phyloP scores from a whole-genome alignment of 805 yeast genomes.

The Torulaspora maleeae region DNA sequence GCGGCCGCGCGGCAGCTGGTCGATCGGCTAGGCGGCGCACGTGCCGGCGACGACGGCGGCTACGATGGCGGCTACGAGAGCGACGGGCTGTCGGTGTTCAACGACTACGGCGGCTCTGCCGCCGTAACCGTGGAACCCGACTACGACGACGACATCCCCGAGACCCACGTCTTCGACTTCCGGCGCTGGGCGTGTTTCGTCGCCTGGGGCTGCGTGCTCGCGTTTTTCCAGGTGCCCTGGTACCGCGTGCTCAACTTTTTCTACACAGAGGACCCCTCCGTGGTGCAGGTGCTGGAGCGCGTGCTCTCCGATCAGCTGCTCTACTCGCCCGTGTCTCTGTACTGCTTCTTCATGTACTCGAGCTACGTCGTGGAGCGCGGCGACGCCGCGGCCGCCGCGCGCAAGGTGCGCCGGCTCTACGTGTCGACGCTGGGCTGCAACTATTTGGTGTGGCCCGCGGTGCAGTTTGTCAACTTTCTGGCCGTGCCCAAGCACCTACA shows the following conservation, averaged over 20 bases:
- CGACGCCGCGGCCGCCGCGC: conserved; percentile 54
- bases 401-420: conserved; percentile 62
- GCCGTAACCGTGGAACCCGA: conserved; percentile 7
- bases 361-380: conserved; percentile 78
- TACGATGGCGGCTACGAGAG: conserved; percentile 18
- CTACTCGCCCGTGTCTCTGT: conserved; percentile 81
- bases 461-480: conserved; percentile 69
- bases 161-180: conserved; percentile 47
- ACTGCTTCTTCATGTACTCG: conserved; percentile 77
- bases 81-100: conserved; percentile 26
- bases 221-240: conserved; percentile 87
- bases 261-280: conserved; percentile 75
- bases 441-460: conserved; percentile 77
- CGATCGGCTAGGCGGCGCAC: conserved; percentile 12
- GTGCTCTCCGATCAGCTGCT: conserved; percentile 86
- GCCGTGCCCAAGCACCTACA: conserved; percentile 68
- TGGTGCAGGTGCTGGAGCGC: conserved; percentile 77
- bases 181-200: conserved; percentile 72
- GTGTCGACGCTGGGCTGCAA: conserved; percentile 62
- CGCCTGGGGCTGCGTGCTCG: conserved; percentile 80
- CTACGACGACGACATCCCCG: conserved; percentile 7
- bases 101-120: conserved; percentile 26
- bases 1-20: conserved; percentile 13
- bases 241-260: conserved; percentile 72
- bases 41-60: too few species aligned